phyloP scores from a whole-genome alignment of 1,284 basidiomycete genomes.

The Ceratobasidium sp. region DNA sequence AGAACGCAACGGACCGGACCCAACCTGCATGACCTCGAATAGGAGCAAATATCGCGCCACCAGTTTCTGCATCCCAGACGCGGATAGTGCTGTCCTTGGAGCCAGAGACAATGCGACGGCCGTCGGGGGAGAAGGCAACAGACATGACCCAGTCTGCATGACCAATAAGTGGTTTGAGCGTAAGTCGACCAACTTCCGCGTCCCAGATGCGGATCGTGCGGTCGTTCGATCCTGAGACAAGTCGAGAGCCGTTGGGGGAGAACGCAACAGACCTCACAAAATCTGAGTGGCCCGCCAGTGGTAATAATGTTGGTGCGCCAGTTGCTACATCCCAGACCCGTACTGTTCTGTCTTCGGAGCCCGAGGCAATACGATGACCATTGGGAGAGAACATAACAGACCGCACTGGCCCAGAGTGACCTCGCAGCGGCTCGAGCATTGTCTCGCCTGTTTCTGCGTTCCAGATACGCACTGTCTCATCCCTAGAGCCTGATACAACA shows the following conservation, averaged over 20 bases:
- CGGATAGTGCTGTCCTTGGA: constrained; percentile 90
- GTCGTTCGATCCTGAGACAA: background rate
- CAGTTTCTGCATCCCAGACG: constrained; percentile 87
- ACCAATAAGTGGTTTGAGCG: background rate
- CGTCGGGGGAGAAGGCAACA: constrained; percentile 75
- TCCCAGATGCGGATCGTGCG: background rate
- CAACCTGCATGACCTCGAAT: constrained; percentile 84
- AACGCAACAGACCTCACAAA: background rate
- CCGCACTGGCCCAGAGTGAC: background rate
- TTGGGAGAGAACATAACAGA: constrained; percentile 38
- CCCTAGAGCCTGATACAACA: constrained; percentile 12
- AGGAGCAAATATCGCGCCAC: constrained; percentile 75
- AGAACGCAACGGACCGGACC: constrained; percentile 87
- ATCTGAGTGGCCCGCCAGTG: constrained; percentile 11
- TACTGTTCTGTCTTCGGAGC: constrained; percentile 10
- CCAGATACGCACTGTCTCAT: constrained; percentile 35
- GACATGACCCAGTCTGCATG: constrained; percentile 4
- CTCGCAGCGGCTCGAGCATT: background rate
- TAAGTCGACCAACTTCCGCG: background rate
- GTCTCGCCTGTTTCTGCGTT: constrained; percentile 1
- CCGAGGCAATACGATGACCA: constrained; percentile 16
- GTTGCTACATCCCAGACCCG: constrained; percentile 11
- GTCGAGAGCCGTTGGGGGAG: background rate
- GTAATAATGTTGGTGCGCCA: background rate
- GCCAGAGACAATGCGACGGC: constrained; percentile 85